phyloP scores from a whole-genome alignment of 1,284 basidiomycete species.

The Violaceomyces palustris region DNA sequence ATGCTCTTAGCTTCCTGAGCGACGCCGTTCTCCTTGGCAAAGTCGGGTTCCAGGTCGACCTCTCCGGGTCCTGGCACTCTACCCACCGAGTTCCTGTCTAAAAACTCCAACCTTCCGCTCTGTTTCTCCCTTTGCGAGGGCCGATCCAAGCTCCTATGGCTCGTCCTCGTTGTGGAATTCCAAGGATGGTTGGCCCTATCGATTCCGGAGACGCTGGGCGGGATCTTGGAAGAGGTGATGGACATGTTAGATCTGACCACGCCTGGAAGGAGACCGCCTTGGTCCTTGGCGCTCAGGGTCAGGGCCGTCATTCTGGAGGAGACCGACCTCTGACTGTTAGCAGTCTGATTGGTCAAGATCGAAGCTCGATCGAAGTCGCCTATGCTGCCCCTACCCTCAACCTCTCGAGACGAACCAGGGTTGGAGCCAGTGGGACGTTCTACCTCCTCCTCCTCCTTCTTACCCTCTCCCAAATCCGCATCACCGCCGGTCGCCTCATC shows the following conservation, averaged over 20 bases:
- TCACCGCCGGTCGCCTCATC: too few relatives aligned
- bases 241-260: too few relatives aligned
- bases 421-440: too few relatives aligned
- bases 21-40: conserved; percentile 3
- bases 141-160: conserved; percentile 26
- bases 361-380: conserved; percentile 11
- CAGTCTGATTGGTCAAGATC: conserved; percentile 11
- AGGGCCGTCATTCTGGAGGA: conserved; percentile 22
- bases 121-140: conserved; percentile 23
- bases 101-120: conserved; percentile 28
- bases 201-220: conserved; percentile 19
- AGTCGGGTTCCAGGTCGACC: conserved; percentile 8
- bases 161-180: conserved; percentile 12
- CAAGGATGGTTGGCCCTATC: too few relatives aligned
- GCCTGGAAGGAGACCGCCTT: too few relatives aligned
- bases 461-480: too few relatives aligned
- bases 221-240: too few relatives aligned
- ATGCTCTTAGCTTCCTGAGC: neutral
- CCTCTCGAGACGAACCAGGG: too few relatives aligned
- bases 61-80: conserved; percentile 22
- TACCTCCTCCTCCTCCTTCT: too few relatives aligned
- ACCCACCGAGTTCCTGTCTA: conserved; percentile 20
- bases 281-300: conserved; percentile 9
- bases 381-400: too few relatives aligned
- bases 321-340: conserved; percentile 7